These are phyloP conservation scores for Vanilla planifolia DNA, from an alignment of 106 monocot species.

Conservation along the genomic window DNA sequence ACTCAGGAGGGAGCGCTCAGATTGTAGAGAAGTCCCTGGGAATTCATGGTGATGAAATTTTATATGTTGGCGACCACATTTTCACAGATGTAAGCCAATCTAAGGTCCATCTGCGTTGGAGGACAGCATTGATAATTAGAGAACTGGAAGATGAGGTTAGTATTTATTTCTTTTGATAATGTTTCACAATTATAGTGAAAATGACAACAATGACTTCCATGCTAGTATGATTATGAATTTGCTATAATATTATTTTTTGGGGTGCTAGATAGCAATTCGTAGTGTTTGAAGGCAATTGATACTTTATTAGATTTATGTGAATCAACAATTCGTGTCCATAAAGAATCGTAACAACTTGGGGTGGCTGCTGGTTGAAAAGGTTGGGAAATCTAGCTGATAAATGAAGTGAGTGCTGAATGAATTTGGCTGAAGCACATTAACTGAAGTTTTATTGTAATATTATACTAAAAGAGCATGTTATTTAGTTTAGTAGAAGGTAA, in stretches of 20 bases:
- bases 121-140: constrained; percentile 88
- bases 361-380: too few relatives aligned
- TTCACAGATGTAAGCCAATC: constrained; percentile 99
- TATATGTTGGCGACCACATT: constrained; percentile 98
- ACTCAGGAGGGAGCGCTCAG: constrained; percentile 94
- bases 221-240: background rate
- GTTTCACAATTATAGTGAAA: background rate
- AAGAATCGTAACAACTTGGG: too few relatives aligned
- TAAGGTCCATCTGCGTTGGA: constrained; percentile 91
- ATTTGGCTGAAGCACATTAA: too few relatives aligned
- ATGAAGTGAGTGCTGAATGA: too few relatives aligned
- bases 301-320: too few relatives aligned
- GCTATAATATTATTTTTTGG: background rate
- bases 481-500: too few relatives aligned
- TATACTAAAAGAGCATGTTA: too few relatives aligned
- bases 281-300: too few relatives aligned
- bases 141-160: constrained; percentile 97
- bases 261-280: background rate
- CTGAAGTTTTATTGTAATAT: too few relatives aligned
- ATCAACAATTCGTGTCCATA: too few relatives aligned
- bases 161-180: background rate
- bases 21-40: constrained; percentile 83
- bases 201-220: background rate
- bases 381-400: too few relatives aligned
- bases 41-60: constrained; percentile 91